Conservation (phyloP, 306 rosid genomes). For the Gastrolobium bilobum region DNA sequence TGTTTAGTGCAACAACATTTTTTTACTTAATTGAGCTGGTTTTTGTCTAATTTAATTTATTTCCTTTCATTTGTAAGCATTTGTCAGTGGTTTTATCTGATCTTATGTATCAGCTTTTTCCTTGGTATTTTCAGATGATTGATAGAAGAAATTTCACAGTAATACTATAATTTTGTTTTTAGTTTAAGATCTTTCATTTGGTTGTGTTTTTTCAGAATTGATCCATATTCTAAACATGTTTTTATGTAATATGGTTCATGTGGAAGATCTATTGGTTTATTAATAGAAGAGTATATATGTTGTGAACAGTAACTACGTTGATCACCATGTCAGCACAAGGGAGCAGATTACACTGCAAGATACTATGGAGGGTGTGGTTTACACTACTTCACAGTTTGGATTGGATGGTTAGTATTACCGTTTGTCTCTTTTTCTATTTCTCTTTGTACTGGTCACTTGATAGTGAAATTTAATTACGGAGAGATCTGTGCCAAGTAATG, state of each 20-base stretch:
- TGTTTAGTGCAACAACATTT: slow-evolving; percentile 32
- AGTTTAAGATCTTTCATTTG: slow-evolving; percentile 30
- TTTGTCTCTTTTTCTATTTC: slow-evolving; percentile 31
- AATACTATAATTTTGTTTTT: slow-evolving; percentile 5
- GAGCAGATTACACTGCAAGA: slow-evolving; percentile 99
- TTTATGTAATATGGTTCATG: slow-evolving; percentile 41
- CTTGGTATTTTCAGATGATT: slow-evolving; percentile 27
- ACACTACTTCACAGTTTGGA: slow-evolving; percentile 94
- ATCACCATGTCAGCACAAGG: slow-evolving; percentile 92
- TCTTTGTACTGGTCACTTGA: slow-evolving; percentile 26
- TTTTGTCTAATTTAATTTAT: slow-evolving; percentile 13
- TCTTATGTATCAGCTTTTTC: slow-evolving; percentile 30
- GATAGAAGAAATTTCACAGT: slow-evolving; percentile 11
- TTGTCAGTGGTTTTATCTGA: not conserved
- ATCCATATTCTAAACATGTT: slow-evolving; percentile 3
- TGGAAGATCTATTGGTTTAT: slow-evolving; percentile 43
- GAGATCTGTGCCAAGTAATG: slow-evolving; percentile 39
- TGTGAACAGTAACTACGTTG: slow-evolving; percentile 88
- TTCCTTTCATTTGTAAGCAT: slow-evolving; percentile 30
- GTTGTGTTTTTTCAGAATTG: not conserved
- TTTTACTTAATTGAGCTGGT: slow-evolving; percentile 17
- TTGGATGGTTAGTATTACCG: slow-evolving; percentile 81
- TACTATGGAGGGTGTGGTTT: slow-evolving; percentile 93
- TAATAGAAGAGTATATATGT: slow-evolving; percentile 51
- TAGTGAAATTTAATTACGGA: slow-evolving; percentile 19